These are phyloP conservation scores for Juncus inflexus DNA, from an alignment of 176 grass and related monocot species.

Conservation along the genomic window DNA sequence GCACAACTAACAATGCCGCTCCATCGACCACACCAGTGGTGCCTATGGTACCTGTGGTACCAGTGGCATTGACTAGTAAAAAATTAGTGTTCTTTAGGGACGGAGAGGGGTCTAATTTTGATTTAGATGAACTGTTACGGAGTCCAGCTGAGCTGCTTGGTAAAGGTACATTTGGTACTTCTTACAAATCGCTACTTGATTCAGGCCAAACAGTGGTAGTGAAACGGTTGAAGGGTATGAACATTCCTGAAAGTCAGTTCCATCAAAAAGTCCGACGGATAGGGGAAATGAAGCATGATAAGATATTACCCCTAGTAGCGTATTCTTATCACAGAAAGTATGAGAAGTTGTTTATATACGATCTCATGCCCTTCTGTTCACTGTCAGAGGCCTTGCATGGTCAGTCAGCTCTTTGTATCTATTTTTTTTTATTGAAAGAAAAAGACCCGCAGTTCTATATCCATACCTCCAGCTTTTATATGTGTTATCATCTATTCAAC, in stretches of 20 bases:
- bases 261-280: conserved; percentile 42
- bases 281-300: conserved; percentile 53
- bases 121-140: conserved; percentile 63
- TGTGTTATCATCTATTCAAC: conserved; percentile 10
- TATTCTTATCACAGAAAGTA: conserved; percentile 80
- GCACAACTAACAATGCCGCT: no score
- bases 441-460: no score
- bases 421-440: no score
- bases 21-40: no score
- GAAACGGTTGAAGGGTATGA: conserved; percentile 48
- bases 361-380: conserved; percentile 73
- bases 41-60: no score
- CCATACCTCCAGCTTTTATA: neutral
- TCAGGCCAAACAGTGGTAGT: conserved; percentile 57
- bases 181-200: conserved; percentile 66
- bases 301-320: conserved; percentile 59
- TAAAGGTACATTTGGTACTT: conserved; percentile 70
- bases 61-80: no score
- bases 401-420: conserved; percentile 24
- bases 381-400: conserved; percentile 67
- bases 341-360: conserved; percentile 76
- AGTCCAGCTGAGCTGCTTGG: conserved; percentile 67
- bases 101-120: neutral
- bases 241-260: conserved; percentile 64
- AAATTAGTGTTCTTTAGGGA: no score